Base-by-base conservation (phyloP, 2,329 filamentous ascomycete genomes). In the Pezicula rhizophila region DNA sequence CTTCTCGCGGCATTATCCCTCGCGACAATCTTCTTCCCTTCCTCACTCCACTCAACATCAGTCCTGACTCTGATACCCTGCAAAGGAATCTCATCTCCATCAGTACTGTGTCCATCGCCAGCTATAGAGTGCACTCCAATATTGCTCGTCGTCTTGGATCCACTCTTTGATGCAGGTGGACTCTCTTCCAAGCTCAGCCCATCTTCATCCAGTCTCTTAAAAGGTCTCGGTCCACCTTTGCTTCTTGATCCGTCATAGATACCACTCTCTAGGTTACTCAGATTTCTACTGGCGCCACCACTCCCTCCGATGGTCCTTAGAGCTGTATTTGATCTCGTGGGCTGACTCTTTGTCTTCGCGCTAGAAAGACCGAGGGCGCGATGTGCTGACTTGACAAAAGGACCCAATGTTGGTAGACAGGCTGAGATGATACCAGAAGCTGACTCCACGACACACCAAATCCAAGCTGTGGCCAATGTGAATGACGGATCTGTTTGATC, bases 11-110 rank as follows among this genome's bases (percentile, higher is more conserved):
- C 11, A 31, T 10, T 10, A 8, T 31, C 28, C 28, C 28, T 31
- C 11, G 28, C 28, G 4, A 31, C 11, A 31, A 10, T 25, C 14
- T 12, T 20, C 39, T 42, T 42, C 6, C 17, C 18, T 11, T 26
- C 23, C 17, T 42, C 14, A 42, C 39, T 42, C 40, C 40, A 42
- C 40, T 42, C 40, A 15, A 38, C 35, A 42, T 42, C 40, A 5
- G 40, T 42, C 25, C 20, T 10, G 8, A 42, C 25, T 8, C 12
- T 20, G 8, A 42, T 42, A 10, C 35, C 35, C 23, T 42, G 10
- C 20, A 42, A 25, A 8, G 40, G 40, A 14, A 28, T 12, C 40
- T 42, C 40, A 26, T 42, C 40, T 3, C 40, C 25, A 26, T 31
- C 23, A 14, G n/a, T 25, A 25, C 20, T 26, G 4, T 31, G 18